Base-by-base conservation (phyloP, 1,139 yeast species). In the Saccharomyces hybrid region DNA sequence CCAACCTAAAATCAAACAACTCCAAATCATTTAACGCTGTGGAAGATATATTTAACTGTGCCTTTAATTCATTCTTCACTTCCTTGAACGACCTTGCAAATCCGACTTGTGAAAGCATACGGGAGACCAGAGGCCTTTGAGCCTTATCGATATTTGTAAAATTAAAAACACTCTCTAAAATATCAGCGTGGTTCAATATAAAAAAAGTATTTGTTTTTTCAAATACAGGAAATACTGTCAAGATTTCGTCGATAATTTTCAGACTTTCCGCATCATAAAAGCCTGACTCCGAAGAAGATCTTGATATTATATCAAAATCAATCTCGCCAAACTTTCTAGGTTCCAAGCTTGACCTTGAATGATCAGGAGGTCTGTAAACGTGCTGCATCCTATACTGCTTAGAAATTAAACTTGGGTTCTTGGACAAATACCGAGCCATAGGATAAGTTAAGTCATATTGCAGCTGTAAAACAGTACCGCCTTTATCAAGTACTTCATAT, bases 361-460 rank as follows among this genome's bases (percentile, higher is more conserved):
- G 73, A 27, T 75, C 79, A 27, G 78, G 77, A 0, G 91, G 84
- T 52, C 98, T 77, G 67, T 83, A 93, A 1, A 95, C 98, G 63
- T 82, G 81, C 54, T 88, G 96, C 64, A 88, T 83, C 19, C 95
- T 76, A 67, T 75, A 88, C 48, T 87, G 73, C 67, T 89, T 89
- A 24, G 66, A 57, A 9, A 65, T 63, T 54, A 58, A 84, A 72
- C 3, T 77, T 69, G 47, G 86, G 19, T 76, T 75, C 56, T 86
- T 82, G 4, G 97, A 90, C 34, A 93, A 71, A 53, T 82, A 77
- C 60, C 99, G 75, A 0, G 99, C 98, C 72, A 86, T 81, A 0
- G 99, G 98, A 42, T 90, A 72, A 0, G 96, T 86, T 58, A 91
- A 74, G 67, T 93, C 99, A 67, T 86, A 91, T 0, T 96, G 96